phyloP scores from a whole-genome alignment of 305 asterid genomes.

The Withania somnifera region DNA sequence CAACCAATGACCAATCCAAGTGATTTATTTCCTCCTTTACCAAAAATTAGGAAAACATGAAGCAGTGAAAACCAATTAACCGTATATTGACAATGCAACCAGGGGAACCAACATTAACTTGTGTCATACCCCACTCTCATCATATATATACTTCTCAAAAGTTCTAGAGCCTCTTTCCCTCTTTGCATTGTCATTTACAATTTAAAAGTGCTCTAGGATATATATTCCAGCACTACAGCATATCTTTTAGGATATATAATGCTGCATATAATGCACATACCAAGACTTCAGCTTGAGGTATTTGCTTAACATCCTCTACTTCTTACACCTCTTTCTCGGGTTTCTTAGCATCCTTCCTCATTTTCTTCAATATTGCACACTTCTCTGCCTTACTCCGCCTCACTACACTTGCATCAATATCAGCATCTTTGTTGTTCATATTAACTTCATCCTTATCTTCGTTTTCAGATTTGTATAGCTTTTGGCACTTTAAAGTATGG shows the following conservation, averaged over 20 bases:
- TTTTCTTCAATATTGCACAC: constrained; percentile 57
- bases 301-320: constrained; percentile 39
- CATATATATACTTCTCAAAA: neutral
- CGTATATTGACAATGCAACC: neutral
- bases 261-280: constrained; percentile 20
- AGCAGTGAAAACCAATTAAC: neutral
- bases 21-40: neutral
- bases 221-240: neutral
- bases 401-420: constrained; percentile 12
- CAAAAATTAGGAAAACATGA: neutral
- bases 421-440: constrained; percentile 23
- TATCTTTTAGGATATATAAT: neutral
- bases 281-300: constrained; percentile 71
- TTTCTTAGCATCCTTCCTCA: constrained; percentile 77
- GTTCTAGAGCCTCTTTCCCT: neutral
- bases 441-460: constrained; percentile 35
- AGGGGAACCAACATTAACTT: neutral
- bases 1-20: neutral
- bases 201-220: neutral
- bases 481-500: constrained; percentile 25
- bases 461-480: constrained; percentile 20
- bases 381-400: constrained; percentile 70
- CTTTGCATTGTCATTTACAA: neutral
- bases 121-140: neutral
- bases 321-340: constrained; percentile 41